Evolutionary conservation across 1,284 basidiomycete genomes (phyloP).

Genomic region (Pisolithus thermaeus): DNA sequence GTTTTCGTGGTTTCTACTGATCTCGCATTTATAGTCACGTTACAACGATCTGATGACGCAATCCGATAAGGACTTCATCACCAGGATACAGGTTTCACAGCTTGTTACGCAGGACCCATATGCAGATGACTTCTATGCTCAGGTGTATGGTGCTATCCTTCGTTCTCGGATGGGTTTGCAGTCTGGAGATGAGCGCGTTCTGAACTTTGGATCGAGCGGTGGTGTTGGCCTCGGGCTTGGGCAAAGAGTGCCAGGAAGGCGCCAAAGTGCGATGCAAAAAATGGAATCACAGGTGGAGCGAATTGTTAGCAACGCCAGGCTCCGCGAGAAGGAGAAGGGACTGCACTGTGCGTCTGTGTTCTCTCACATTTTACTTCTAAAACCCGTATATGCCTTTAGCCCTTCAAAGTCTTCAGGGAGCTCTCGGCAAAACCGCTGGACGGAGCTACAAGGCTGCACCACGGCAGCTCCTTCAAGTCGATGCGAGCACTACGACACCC

Average conservation of each 20-base stretch:
- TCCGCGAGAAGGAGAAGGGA: conserved; percentile 79
- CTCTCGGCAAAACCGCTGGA: conserved; percentile 89
- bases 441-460: conserved; percentile 94
- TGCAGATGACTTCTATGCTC: conserved; percentile 97
- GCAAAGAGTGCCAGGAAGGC: conserved; percentile 59
- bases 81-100: conserved; percentile 97
- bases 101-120: conserved; percentile 96
- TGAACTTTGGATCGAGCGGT: conserved; percentile 76
- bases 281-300: conserved; percentile 98
- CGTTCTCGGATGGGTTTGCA: conserved; percentile 73
- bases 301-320: conserved; percentile 88
- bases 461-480: conserved; percentile 89
- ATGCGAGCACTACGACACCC: conserved; percentile 44
- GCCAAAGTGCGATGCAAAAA: conserved; percentile 92
- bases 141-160: conserved; percentile 85
- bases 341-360: conserved; percentile 63
- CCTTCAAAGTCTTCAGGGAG: conserved; percentile 85
- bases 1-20: neutral
- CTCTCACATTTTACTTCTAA: conserved; percentile 8
- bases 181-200: conserved; percentile 65
- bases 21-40: conserved; percentile 56
- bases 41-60: conserved; percentile 99
- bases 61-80: conserved; percentile 99
- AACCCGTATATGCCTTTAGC: conserved; percentile 34
- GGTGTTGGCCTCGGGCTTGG: conserved; percentile 77